Conservation (phyloP, 2,329 filamentous ascomycete species). For the Diplodia intermedia region DNA sequence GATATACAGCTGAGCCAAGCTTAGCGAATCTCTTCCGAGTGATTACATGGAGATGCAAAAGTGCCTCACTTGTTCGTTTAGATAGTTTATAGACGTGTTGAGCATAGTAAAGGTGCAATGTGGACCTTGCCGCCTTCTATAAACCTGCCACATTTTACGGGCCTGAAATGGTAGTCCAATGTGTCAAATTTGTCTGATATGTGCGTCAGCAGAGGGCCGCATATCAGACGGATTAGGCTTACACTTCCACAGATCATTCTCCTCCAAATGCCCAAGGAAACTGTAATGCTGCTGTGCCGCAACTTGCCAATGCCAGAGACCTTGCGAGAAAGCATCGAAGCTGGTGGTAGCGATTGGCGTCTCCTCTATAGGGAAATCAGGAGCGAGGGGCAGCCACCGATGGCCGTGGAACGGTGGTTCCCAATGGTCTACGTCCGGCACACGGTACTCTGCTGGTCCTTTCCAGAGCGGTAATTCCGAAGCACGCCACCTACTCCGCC, state of each 20-base stretch:
- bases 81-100: too few relatives aligned
- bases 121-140: too few relatives aligned
- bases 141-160: too few relatives aligned
- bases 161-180: conserved; percentile 57
- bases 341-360: conserved; percentile 58
- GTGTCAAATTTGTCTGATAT: conserved; percentile 35
- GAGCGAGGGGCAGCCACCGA: conserved; percentile 58
- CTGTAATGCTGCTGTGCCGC: conserved; percentile 55
- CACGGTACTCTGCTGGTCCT: conserved; percentile 37
- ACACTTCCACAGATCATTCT: conserved; percentile 36
- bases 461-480: conserved; percentile 50
- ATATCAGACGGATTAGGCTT: not conserved
- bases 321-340: conserved; percentile 55
- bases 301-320: conserved; percentile 59
- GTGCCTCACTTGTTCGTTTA: too few relatives aligned
- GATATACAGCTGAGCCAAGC: too few relatives aligned
- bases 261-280: conserved; percentile 41
- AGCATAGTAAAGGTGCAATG: too few relatives aligned
- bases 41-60: too few relatives aligned
- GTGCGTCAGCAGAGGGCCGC: too few relatives aligned
- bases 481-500: conserved; percentile 47
- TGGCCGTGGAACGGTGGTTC: conserved; percentile 53
- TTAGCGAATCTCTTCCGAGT: too few relatives aligned
- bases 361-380: conserved; percentile 51
- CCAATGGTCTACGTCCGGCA: conserved; percentile 32